These are phyloP conservation scores for Russula vinacea DNA, from an alignment of 768 basidiomycete genomes.

Conservation along the genomic window DNA sequence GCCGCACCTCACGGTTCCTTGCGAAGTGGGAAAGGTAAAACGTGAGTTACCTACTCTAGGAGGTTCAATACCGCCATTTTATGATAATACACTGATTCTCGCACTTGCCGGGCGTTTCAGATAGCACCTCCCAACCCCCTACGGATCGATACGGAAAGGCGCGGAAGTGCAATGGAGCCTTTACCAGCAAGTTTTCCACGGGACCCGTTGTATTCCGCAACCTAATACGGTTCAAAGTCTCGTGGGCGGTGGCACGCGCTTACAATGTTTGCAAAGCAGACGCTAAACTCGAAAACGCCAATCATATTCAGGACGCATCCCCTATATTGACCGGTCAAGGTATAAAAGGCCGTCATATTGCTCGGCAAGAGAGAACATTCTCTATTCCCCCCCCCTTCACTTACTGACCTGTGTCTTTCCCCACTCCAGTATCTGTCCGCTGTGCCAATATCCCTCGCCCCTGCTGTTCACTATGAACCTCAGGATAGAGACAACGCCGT, in stretches of 20 bases:
- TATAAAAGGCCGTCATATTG: conserved; percentile 20
- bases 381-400: not conserved
- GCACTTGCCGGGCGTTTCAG: not conserved
- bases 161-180: conserved; percentile 19
- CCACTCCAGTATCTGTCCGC: conserved; percentile 2
- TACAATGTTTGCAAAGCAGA: conserved; percentile 10
- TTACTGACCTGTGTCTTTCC: conserved; percentile 1
- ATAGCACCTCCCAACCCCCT: not conserved
- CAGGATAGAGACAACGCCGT: conserved; percentile 17
- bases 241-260: conserved; percentile 8
- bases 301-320: not conserved
- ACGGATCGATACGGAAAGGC: conserved; percentile 26
- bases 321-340: conserved; percentile 1
- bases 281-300: conserved; percentile 17
- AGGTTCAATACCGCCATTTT: conserved; percentile 4
- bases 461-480: conserved; percentile 21
- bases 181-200: conserved; percentile 4
- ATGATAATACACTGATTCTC: not conserved
- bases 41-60: not conserved
- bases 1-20: not conserved
- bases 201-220: conserved; percentile 16
- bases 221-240: conserved; percentile 13
- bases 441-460: conserved; percentile 20
- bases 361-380: not conserved
- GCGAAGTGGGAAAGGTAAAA: conserved; percentile 13